Conservation (phyloP, 768 basidiomycete genomes). For the Amanita molliuscula region DNA sequence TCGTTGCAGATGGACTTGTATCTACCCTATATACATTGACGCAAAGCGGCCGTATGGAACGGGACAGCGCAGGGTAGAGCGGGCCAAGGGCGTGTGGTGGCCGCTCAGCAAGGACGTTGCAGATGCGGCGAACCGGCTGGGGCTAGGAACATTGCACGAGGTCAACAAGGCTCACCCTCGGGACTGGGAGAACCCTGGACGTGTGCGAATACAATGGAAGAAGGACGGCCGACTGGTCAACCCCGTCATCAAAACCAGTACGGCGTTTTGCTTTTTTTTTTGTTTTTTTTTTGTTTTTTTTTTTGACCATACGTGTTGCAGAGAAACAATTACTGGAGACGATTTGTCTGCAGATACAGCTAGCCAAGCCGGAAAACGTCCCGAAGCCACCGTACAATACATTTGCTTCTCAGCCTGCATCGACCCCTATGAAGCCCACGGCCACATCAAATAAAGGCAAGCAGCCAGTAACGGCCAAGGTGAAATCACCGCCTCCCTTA, state of each 20-base stretch:
- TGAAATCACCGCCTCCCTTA: constrained; percentile 28
- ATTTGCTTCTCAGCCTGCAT: constrained; percentile 8
- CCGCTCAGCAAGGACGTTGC: constrained; percentile 91
- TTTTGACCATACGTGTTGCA: no score
- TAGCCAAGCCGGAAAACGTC: constrained; percentile 56
- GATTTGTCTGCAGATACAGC: constrained; percentile 66
- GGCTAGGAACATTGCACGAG: constrained; percentile 78
- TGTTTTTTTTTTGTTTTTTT: no score
- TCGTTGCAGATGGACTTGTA: constrained; percentile 74
- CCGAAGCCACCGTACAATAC: constrained; percentile 54
- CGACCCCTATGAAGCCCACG: constrained; percentile 16
- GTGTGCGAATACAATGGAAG: constrained; percentile 90
- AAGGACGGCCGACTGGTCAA: constrained; percentile 63
- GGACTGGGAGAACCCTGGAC: constrained; percentile 97
- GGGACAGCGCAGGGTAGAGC: constrained; percentile 73
- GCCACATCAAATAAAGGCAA: constrained; percentile 38
- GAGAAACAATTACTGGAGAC: constrained; percentile 75
- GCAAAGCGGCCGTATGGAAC: constrained; percentile 83
- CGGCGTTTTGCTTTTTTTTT: constrained; percentile 20
- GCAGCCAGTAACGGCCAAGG: constrained; percentile 34
- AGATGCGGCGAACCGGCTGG: constrained; percentile 67
- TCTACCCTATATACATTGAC: constrained; percentile 96
- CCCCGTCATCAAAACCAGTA: constrained; percentile 65
- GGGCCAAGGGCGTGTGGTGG: constrained; percentile 85
- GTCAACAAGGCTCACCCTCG: constrained; percentile 85